Evolutionary conservation across 129 eudicot species (phyloP), one percentile per base, ranked within the genome.

Genomic region (sunflower (Helianthus annuus)): DNA sequence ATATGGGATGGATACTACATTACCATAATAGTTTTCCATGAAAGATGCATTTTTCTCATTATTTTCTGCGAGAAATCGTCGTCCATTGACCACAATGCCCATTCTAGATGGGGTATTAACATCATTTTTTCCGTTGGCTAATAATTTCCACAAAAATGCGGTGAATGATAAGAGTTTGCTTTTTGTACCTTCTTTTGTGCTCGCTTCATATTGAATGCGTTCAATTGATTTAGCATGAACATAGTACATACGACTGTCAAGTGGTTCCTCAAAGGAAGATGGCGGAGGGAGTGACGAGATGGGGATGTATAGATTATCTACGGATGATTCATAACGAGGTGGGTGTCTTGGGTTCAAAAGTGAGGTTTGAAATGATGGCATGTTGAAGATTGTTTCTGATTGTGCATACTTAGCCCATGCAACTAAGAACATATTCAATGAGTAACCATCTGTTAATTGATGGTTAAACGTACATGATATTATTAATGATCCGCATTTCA

Each of bases 1-100:
- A 72, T 55, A 87, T 5, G 92, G 92, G 34, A 84, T 36, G 0
- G 92, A 83, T 56, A 83, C 59, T 3, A 87, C 92, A 60, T 87
- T 87, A 8, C 92, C 92, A 59, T 84, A 87, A 61, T 84, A 78
- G 59, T 51, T 46, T n/a, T 68, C 42, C 38, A 82, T 9, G 17
- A 24, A 76, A 49, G 64, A 42, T 27, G 52, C 15, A 15, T 22
- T 52, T 15, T 62, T 64, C 6, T 5, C 76, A 24, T 68, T 15
- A 16, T 36, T 63, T 38, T 17, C 40, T 4, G 64, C 10, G 22
- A 83, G 24, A 13, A 86, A 66, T 17, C 56, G 39, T 46, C 89
- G 78, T 6, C 91, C 91, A 14, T 86, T 78, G 8, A 84, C 87
- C 1, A 84, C 85, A 17, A 87, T 15, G 4, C 89, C 89, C 68